Evolutionary conservation across 2,329 filamentous ascomycete species (phyloP).

Genomic region (Thielaviopsis punctulata): DNA sequence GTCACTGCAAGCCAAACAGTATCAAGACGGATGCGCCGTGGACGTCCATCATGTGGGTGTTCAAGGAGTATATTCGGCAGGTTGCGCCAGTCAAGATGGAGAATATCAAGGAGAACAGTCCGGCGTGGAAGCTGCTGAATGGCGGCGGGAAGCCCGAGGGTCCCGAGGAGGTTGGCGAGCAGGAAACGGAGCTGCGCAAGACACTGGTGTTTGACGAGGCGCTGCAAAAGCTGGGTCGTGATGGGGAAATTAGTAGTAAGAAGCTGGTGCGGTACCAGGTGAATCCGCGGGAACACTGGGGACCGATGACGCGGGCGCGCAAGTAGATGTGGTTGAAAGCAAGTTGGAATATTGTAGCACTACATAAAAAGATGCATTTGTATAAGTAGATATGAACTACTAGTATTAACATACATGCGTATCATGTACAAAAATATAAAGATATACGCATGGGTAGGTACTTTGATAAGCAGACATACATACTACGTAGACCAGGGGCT

Average conservation of each 20-base stretch:
- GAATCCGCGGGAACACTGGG: constrained; percentile 88
- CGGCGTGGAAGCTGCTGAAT: constrained; percentile 52
- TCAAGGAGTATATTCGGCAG: constrained; percentile 80
- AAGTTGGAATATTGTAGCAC: not conserved
- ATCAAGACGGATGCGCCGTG: constrained; percentile 91
- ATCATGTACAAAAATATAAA: too few species aligned
- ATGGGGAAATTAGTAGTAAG: constrained; percentile 39
- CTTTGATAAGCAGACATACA: too few species aligned
- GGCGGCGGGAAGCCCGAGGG: constrained; percentile 14
- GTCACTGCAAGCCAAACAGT: constrained; percentile 75
- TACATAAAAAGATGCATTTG: not conserved
- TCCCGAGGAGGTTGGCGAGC: constrained; percentile 12
- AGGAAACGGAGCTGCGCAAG: constrained; percentile 33
- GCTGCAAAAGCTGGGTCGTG: constrained; percentile 55
- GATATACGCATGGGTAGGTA: too few species aligned
- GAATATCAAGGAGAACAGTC: constrained; percentile 49
- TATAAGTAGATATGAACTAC: too few species aligned
- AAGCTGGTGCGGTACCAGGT: constrained; percentile 73
- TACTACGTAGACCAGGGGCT: too few species aligned
- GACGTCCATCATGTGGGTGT: constrained; percentile 78
- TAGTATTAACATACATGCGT: too few species aligned
- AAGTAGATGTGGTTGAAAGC: constrained; percentile 22
- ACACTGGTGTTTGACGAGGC: constrained; percentile 57
- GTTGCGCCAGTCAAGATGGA: constrained; percentile 60
- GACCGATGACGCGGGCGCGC: constrained; percentile 49